These are phyloP conservation scores for Aegilops sharonensis DNA, from an alignment of 176 grass and related monocot genomes.

Conservation along the genomic window DNA sequence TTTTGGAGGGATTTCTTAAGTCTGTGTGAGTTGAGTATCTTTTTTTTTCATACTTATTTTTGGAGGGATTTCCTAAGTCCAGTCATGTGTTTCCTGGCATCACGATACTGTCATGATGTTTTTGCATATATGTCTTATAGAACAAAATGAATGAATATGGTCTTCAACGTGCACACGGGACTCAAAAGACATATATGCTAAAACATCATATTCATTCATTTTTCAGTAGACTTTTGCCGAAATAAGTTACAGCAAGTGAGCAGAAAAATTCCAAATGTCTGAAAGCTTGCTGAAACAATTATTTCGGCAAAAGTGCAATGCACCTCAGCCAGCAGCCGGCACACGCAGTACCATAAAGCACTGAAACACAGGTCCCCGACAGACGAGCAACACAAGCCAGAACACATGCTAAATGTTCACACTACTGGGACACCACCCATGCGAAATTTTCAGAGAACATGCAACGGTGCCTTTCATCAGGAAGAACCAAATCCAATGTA, in stretches of 20 bases:
- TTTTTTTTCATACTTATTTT: too few relatives aligned
- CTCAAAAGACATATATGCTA: too few relatives aligned
- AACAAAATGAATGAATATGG: too few relatives aligned
- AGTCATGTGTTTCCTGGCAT: too few relatives aligned
- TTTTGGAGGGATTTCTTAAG: not conserved
- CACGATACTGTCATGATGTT: too few relatives aligned
- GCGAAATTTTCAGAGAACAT: slow-evolving; percentile 34
- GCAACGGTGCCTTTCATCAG: slow-evolving; percentile 14
- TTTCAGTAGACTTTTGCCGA: too few relatives aligned
- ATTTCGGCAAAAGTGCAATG: not conserved
- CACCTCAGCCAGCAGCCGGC: not conserved
- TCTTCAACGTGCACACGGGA: not conserved
- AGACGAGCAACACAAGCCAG: not conserved
- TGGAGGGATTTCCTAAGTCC: too few relatives aligned
- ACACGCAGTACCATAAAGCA: slow-evolving; percentile 3
- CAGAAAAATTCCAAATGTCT: not conserved
- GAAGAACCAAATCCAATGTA: slow-evolving; percentile 24
- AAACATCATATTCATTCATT: too few relatives aligned
- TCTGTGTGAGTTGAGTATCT: too few relatives aligned
- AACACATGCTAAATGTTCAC: slow-evolving; percentile 28
- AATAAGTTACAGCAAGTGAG: too few relatives aligned
- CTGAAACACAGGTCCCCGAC: not conserved
- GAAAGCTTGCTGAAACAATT: slow-evolving; percentile 1
- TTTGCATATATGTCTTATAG: too few relatives aligned
- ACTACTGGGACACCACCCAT: slow-evolving; percentile 16